These are phyloP conservation scores for Backusella tuberculispora DNA, from an alignment of 192 early-diverging fungal genomes.

Conservation along the genomic window DNA sequence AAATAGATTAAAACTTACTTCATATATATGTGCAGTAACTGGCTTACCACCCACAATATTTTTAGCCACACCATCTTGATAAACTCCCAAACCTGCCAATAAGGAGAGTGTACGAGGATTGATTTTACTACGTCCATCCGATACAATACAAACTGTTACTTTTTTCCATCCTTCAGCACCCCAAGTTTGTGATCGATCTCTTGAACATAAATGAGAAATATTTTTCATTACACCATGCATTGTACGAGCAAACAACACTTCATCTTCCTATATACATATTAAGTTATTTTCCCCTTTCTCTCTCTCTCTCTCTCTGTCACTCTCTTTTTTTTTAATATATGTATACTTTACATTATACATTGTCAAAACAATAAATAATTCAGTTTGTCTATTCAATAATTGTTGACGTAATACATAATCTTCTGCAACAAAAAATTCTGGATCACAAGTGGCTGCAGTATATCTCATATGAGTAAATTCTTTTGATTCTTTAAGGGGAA, in stretches of 20 bases:
- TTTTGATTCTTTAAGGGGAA: constrained; percentile 59
- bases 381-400: constrained; percentile 68
- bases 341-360: constrained; percentile 69
- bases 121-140: constrained; percentile 73
- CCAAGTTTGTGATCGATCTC: constrained; percentile 51
- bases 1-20: constrained; percentile 37
- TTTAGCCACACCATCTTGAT: constrained; percentile 70
- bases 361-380: constrained; percentile 84
- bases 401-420: constrained; percentile 82
- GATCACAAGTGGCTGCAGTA: constrained; percentile 88
- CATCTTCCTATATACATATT: constrained; percentile 58
- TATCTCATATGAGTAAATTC: constrained; percentile 96
- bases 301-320: background rate
- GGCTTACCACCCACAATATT: constrained; percentile 62
- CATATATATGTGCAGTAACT: constrained; percentile 67
- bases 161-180: constrained; percentile 72
- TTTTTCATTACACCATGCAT: constrained; percentile 76
- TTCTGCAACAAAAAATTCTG: constrained; percentile 77
- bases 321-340: constrained; percentile 21
- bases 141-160: constrained; percentile 73
- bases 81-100: constrained; percentile 74
- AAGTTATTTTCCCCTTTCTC: background rate
- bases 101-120: constrained; percentile 62
- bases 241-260: constrained; percentile 69
- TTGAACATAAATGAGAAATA: constrained; percentile 69